Percentiles rank a stretch among this genome's conserved stretches.
These are phyloP conservation scores for Sphagnum magellanicum DNA, from an alignment of 228 moss, liverwort and hornwort species.

Conservation along the genomic window DNA sequence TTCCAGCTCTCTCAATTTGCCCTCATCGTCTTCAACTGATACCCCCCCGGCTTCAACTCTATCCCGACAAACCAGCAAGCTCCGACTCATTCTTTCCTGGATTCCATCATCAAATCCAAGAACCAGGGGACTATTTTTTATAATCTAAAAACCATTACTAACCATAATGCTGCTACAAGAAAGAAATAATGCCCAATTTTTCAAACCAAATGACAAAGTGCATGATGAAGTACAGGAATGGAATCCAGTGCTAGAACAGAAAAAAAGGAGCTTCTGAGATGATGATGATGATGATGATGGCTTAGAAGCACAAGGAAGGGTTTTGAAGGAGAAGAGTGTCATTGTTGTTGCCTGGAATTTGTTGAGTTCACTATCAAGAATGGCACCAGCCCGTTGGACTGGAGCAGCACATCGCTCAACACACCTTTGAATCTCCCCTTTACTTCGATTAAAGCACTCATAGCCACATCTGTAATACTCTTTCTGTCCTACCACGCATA, in stretches of 20 bases:
- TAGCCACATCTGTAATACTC: constrained; percentile 88
- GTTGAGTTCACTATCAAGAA: constrained; percentile 72
- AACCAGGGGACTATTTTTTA: background rate
- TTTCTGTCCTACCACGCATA: constrained; percentile 32
- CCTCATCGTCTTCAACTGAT: constrained; percentile 60
- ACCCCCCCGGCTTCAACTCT: constrained; percentile 68
- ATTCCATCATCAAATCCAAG: background rate
- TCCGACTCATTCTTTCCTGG: constrained; percentile 88
- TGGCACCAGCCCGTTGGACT: constrained; percentile 67
- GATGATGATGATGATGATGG: background rate
- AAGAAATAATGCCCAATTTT: background rate
- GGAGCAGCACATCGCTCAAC: constrained; percentile 68
- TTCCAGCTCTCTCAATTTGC: constrained; percentile 76
- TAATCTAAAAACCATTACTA: background rate
- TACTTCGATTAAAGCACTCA: constrained; percentile 77
- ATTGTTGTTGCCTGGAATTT: constrained; percentile 55
- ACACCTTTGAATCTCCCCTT: constrained; percentile 66
- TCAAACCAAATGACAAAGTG: too few relatives aligned
- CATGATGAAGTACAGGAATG: too few relatives aligned
- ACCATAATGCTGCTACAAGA: background rate
- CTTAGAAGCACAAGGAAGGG: too few relatives aligned
- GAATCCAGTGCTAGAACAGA: too few relatives aligned
- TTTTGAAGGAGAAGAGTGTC: background rate
- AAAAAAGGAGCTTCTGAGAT: background rate
- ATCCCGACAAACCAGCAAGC: constrained; percentile 85